Evolutionary conservation across 768 basidiomycete species (phyloP).

Genomic region (Lentinula sp.): DNA sequence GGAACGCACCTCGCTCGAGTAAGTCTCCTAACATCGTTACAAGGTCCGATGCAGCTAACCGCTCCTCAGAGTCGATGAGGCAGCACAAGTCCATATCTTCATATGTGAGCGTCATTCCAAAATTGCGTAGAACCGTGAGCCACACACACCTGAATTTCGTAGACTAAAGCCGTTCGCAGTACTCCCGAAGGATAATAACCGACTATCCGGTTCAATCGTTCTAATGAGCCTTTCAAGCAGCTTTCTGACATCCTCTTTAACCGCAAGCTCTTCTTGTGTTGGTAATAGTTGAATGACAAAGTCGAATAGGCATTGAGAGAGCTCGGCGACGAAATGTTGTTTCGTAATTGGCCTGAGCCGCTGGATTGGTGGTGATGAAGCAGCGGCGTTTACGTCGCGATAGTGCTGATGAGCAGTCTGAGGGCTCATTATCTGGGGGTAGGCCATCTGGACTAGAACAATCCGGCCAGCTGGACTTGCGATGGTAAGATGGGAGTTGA

Average conservation of each 20-base stretch:
- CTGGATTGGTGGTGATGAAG: constrained; percentile 14
- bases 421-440: constrained; percentile 33
- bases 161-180: constrained; percentile 97
- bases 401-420: constrained; percentile 20
- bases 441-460: constrained; percentile 27
- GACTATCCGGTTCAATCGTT: constrained; percentile 88
- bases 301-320: constrained; percentile 88
- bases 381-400: constrained; percentile 18
- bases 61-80: constrained; percentile 84
- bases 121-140: background rate
- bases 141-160: constrained; percentile 75
- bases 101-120: background rate
- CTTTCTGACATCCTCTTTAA: constrained; percentile 95
- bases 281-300: constrained; percentile 92
- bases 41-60: constrained; percentile 76
- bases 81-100: constrained; percentile 99
- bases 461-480: constrained; percentile 1
- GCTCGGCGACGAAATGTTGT: constrained; percentile 69
- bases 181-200: constrained; percentile 90
- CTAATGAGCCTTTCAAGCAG: constrained; percentile 92
- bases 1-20: constrained; percentile 78
- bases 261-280: constrained; percentile 81
- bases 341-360: constrained; percentile 31
- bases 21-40: constrained; percentile 92
- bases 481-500: background rate